Base-by-base conservation (phyloP, 306 rosid species). In the Macrotyloma uniflorum region DNA sequence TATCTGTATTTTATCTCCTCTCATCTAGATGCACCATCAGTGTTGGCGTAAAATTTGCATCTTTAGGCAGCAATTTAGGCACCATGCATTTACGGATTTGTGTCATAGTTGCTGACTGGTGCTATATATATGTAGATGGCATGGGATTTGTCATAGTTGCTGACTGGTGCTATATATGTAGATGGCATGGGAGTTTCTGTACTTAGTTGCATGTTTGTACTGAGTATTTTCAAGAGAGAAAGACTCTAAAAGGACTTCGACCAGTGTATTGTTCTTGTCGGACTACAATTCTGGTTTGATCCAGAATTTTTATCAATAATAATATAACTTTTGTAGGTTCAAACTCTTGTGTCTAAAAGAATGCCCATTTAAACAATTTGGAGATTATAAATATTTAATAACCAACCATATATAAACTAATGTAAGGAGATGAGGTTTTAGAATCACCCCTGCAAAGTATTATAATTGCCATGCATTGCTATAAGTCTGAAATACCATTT, bases 401-500 rank as follows among this genome's bases (percentile, higher is more conserved):
- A 58, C 22, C 53, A 46, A 58, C 73, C 22, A 53, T 53, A 38
- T n/a, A 49, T 28, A 50, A 5, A 65, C 43, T 16, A 68, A 55
- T 45, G 65, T 63, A 49, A 47, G 26, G 65, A 10, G 49, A 51
- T 26, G 47, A 36, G 5, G 51, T 14, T 54, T 61, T 10, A 65
- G 36, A 64, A 72, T 51, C 33, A 15, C 20, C 70, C n/a, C n/a
- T 6, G 12, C 33, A 40, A 63, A 26, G 82, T 53, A 61, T 30
- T 26, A 76, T 57, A 40, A 45, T 46, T 72, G 73, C 6, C 46
- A 58, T 10, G 73, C 47, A 36, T 63, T 49, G 24, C 58, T 50
- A 72, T 45, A 67, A 61, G 83, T 43, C 73, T 4, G 32, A 68
- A 61, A 45, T 65, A 75, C 28, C 65, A 32, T 46, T 64, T 67